Conservation (phyloP, 2,329 filamentous ascomycete species). For the Alternaria consortialis region DNA sequence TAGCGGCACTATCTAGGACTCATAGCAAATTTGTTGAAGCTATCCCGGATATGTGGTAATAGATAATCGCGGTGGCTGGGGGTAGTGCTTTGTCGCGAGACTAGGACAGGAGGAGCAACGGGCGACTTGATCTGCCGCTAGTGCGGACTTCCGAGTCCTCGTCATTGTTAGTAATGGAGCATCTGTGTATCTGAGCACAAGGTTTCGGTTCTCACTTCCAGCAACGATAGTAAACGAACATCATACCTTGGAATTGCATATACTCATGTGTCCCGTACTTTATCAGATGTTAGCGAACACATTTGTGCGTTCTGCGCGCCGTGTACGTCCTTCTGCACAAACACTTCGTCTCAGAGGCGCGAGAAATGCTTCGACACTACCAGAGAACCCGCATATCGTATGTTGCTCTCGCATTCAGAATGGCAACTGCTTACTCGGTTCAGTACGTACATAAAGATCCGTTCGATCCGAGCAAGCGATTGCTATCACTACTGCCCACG, state of each 20-base stretch:
- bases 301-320: constrained; percentile 30
- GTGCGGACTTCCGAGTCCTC: constrained; percentile 12
- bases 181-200: not conserved
- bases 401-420: not conserved
- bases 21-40: constrained; percentile 3
- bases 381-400: constrained; percentile 56
- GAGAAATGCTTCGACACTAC: constrained; percentile 51
- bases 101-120: not conserved
- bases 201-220: constrained; percentile 5
- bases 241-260: not conserved
- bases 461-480: constrained; percentile 50
- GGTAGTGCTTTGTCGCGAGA: not conserved
- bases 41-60: not conserved
- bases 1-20: constrained; percentile 1
- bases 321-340: constrained; percentile 17
- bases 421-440: constrained; percentile 3
- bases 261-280: constrained; percentile 20
- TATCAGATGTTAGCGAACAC: constrained; percentile 34
- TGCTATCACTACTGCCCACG: constrained; percentile 66
- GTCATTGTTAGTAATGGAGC: constrained; percentile 26
- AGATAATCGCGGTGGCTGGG: constrained; percentile 5
- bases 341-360: constrained; percentile 34
- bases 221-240: constrained; percentile 5
- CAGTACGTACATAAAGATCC: constrained; percentile 62
- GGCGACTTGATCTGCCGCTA: constrained; percentile 21